Evolutionary conservation across 2,329 filamentous ascomycete species (phyloP).

Genomic region (Pseudocercospora cruenta): DNA sequence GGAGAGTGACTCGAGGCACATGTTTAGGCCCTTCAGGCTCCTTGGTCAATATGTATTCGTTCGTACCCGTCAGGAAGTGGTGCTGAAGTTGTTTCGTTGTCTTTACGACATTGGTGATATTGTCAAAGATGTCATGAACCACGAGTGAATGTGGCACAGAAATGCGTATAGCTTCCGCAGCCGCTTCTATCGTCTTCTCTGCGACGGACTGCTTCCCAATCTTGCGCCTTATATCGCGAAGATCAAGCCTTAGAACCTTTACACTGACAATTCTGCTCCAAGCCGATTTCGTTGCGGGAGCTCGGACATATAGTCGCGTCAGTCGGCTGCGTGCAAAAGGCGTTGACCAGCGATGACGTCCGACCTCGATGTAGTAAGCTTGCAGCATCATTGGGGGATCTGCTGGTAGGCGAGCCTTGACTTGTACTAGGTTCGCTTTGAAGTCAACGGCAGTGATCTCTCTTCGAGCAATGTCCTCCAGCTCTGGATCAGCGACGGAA

Average conservation of each 20-base stretch:
- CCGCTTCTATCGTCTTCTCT: conserved; percentile 82
- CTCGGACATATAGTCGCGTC: conserved; percentile 82
- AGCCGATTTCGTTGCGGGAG: conserved; percentile 76
- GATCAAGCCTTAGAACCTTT: conserved; percentile 77
- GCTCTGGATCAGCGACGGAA: conserved; percentile 27
- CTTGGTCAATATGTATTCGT: conserved; percentile 87
- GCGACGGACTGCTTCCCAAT: conserved; percentile 58
- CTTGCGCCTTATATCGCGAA: conserved; percentile 76
- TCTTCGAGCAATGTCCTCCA: conserved; percentile 39
- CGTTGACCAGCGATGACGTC: conserved; percentile 82
- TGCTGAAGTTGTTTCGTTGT: conserved; percentile 89
- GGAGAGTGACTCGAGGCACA: conserved; percentile 82
- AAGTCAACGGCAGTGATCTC: conserved; percentile 84
- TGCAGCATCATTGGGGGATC: conserved; percentile 94
- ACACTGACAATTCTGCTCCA: conserved; percentile 88
- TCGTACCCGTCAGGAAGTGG: conserved; percentile 82
- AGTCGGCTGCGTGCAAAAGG: conserved; percentile 80
- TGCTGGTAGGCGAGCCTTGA: conserved; percentile 85
- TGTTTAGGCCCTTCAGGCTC: conserved; percentile 81
- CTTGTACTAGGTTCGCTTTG: conserved; percentile 77
- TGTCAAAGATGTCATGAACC: conserved; percentile 90
- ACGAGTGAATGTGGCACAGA: conserved; percentile 90
- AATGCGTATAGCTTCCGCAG: conserved; percentile 81
- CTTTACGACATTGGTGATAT: conserved; percentile 84
- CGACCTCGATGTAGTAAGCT: conserved; percentile 78